Percentiles rank a stretch among this genome's conserved stretches.
Evolutionary conservation across 2,329 filamentous ascomycete genomes (phyloP).

Genomic region (Talaromyces sp.): DNA sequence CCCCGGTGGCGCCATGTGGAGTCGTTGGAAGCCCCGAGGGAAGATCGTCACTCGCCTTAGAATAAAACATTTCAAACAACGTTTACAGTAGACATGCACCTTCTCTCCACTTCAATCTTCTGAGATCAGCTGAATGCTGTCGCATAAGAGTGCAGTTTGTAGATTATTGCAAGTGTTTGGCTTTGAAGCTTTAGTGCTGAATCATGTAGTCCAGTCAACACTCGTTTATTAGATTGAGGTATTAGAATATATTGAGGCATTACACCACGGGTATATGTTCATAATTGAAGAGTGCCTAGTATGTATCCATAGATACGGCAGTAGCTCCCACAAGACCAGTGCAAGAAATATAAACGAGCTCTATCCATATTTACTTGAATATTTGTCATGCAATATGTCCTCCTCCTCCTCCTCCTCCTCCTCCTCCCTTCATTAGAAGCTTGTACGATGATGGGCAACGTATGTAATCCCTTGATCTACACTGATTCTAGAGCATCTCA

Average conservation of each 20-base stretch:
- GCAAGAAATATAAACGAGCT: constrained; percentile 7
- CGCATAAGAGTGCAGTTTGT: too few species aligned
- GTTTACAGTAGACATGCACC: not conserved
- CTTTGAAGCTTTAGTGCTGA: too few species aligned
- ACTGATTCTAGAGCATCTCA: too few species aligned
- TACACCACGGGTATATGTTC: not conserved
- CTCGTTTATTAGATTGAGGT: not conserved
- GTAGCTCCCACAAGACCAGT: not conserved
- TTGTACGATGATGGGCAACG: too few species aligned
- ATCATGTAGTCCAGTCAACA: too few species aligned
- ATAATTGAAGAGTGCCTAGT: constrained; percentile 6
- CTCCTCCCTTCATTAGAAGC: constrained; percentile 28
- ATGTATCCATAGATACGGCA: not conserved
- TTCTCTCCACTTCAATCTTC: too few species aligned
- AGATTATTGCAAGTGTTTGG: too few species aligned
- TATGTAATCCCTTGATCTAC: too few species aligned
- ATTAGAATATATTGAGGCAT: not conserved
- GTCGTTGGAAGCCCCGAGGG: too few species aligned
- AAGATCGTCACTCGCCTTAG: too few species aligned
- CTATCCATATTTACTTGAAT: not conserved
- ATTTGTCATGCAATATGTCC: constrained; percentile 31
- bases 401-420: constrained; percentile 25
- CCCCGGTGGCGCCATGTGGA: too few species aligned
- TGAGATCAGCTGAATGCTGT: too few species aligned
- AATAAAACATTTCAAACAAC: not conserved